These are phyloP conservation scores for Pseudoscleropodium purum DNA, from an alignment of 225 moss, liverwort and hornwort species.

Conservation along the genomic window DNA sequence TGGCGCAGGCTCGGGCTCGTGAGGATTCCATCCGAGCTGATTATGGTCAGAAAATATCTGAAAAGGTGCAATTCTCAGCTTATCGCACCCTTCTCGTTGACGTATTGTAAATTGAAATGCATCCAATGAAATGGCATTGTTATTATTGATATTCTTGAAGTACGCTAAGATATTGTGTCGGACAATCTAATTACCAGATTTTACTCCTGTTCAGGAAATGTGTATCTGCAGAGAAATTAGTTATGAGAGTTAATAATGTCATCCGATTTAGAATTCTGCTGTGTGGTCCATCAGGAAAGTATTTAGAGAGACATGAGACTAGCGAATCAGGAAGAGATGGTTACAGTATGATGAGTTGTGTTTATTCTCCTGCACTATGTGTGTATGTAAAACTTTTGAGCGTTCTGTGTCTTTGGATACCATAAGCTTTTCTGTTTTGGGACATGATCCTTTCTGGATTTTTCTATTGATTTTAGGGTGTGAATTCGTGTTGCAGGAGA, in stretches of 20 bases:
- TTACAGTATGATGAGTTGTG: neutral
- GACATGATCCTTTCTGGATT: neutral
- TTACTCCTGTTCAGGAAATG: neutral
- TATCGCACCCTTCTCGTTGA: neutral
- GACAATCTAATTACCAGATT: neutral
- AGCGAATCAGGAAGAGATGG: neutral
- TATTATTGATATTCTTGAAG: neutral
- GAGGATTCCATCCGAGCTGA: conserved; percentile 83
- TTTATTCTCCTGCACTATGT: neutral
- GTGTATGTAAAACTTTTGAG: neutral
- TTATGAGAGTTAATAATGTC: neutral
- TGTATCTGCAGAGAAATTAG: neutral
- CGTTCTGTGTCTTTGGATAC: neutral
- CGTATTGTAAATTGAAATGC: neutral
- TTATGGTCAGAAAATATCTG: conserved; percentile 42
- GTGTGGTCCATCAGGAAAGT: neutral
- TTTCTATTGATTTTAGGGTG: neutral
- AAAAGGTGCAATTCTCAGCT: conserved; percentile 34
- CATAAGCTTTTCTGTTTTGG: neutral
- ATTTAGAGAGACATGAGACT: neutral
- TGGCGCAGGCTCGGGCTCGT: conserved; percentile 63
- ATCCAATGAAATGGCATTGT: neutral
- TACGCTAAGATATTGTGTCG: neutral
- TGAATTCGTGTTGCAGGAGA: conserved; percentile 37
- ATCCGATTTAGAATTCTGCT: neutral